Base-by-base conservation (phyloP, 2,329 filamentous ascomycete species). In the Bisporella sp. region DNA sequence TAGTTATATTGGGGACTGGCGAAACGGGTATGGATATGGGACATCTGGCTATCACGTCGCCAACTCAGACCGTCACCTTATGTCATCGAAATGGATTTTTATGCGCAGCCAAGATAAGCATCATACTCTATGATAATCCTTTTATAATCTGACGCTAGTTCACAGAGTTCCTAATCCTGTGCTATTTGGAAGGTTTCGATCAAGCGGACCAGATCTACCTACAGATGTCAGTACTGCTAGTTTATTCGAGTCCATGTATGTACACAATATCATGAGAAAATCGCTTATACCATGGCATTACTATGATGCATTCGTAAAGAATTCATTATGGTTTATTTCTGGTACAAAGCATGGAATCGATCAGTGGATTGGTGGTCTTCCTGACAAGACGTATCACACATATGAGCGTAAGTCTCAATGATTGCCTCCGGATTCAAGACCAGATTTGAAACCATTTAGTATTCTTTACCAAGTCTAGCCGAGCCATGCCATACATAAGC, bases 201-300 rank as follows among this genome's bases (percentile, higher is more conserved):
- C 21, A 21, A 21, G 21, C 21, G 21, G 21, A 3, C 21, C 21
- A 21, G 21, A 56, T 44, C 73, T 75, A 39, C 73, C 74, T 0
- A 68, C 74, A 11, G 74, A 77, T 54, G 68, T 69, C 2, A 69
- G 70, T 1, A 65, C 71, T 1, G 73, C 73, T 6, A 75, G 72
- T 48, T 58, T 77, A 4, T 76, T 78, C 52, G 74, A 77, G 52
- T 76, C 74, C 0, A 71, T 73, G 4, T 77, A 77, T 48, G 69
- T 72, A 4, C 74, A 75, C n/a, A 70, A 71, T 0, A 51, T 69
- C 4, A 61, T 77, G 0, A 70, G 73, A 50, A 66, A 66, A n/a
- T 70, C 69, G 11, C 62, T 57, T 1, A 52, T 72, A 3, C 65
- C 71, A 5, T 77, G 74, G 74, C 56, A 55, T 1, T 71, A 71